Evolutionary conservation across 2,329 filamentous ascomycete genomes (phyloP).

Genomic region (Xylaria sp.): DNA sequence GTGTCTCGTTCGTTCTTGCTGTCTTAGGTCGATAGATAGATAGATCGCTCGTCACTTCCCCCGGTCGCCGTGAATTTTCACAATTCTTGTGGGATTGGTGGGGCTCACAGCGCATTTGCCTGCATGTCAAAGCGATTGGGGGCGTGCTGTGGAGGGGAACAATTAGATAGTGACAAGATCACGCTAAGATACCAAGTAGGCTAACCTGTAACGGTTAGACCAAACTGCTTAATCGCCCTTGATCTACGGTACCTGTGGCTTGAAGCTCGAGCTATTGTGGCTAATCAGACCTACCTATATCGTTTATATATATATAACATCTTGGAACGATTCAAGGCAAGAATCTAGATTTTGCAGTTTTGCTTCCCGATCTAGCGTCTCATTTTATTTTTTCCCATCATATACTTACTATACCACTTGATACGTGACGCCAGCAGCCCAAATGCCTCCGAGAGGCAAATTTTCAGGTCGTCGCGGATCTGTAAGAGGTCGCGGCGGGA

Average conservation of each 20-base stretch:
- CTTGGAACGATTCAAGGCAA: constrained; percentile 23
- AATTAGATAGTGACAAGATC: constrained; percentile 17
- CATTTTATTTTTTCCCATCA: not conserved
- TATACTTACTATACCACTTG: not conserved
- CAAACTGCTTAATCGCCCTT: not conserved
- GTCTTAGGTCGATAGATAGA: constrained; percentile 28
- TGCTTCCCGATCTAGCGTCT: not conserved
- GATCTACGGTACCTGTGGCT: constrained; percentile 34
- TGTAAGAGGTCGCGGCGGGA: constrained; percentile 41
- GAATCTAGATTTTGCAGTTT: not conserved
- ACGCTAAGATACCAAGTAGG: constrained; percentile 37
- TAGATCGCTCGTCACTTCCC: constrained; percentile 29
- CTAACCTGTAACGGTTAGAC: constrained; percentile 16
- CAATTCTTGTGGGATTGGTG: constrained; percentile 46
- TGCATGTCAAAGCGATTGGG: constrained; percentile 26
- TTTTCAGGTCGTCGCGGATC: constrained; percentile 42
- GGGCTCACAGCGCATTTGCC: constrained; percentile 34
- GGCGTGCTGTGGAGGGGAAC: constrained; percentile 30
- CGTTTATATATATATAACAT: constrained; percentile 30
- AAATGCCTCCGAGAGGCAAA: constrained; percentile 44
- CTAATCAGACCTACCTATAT: constrained; percentile 32
- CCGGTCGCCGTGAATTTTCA: constrained; percentile 41
- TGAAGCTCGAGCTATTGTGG: constrained; percentile 30
- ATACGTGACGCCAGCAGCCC: not conserved
- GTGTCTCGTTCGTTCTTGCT: constrained; percentile 30